Base-by-base conservation (phyloP, 1,284 basidiomycete species). In the Moniliophthora roreri region DNA sequence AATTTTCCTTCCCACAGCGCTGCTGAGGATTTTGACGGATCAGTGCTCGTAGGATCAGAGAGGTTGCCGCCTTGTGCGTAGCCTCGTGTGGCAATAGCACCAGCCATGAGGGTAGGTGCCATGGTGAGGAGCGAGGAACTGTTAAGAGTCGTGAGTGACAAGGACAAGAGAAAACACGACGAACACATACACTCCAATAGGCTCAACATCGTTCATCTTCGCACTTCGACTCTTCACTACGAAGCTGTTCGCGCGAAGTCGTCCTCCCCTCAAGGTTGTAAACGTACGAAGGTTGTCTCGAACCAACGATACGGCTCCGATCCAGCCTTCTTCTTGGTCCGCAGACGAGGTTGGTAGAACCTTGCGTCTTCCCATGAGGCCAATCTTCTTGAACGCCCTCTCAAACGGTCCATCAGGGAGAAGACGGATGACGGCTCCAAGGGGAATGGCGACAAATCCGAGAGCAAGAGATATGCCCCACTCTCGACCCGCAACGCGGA, bases 401-500 rank as follows among this genome's bases (percentile, higher is more conserved):
- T 93, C 89, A 62, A 95, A 82, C 0, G 93, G 93, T 39, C 64
- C 80, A 58, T 91, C 94, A 26, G 97, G 96, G 20, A 97, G 69
- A 37, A 85, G 68, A 36, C 96, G 91, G 60, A 96, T 82, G 54
- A 96, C 65, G 34, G 80, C 87, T 52, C 93, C 97, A 60, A 98
- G 77, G 2, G 95, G 96, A 57, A 98, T 83, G 8, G 96, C 89
- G 46, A 95, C 80, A 51, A 90, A 63, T 38, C 96, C 97, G 46
- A 97, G 81, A 21, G 90, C 86, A 50, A 99, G 75, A 1, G 91
- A 92, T 60, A 98, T 93, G 48, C 84, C 95, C 97, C 97, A 99
- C 69, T 97, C 93, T 38, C 82, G 83, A 26, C 88, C 91, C 48
- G 74, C 73, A 50, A 98, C 85, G 4, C 68, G 77, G 0, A 83